These are phyloP conservation scores for Debaryomyces psychrophilus DNA, from an alignment of 1,139 yeast species.

Conservation along the genomic window DNA sequence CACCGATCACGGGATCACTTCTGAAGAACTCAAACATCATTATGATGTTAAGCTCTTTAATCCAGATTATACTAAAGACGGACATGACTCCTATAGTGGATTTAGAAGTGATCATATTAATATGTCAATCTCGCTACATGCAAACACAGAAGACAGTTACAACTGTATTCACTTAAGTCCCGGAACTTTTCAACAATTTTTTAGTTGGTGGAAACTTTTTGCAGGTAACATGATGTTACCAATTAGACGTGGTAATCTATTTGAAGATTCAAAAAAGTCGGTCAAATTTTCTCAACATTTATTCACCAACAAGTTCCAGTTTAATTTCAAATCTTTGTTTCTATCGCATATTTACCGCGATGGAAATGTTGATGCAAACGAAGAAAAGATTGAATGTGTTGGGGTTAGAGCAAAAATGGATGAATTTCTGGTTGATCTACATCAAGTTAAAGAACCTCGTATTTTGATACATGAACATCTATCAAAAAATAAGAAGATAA, in stretches of 20 bases:
- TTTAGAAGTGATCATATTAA: constrained; percentile 47
- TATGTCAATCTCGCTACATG: constrained; percentile 56
- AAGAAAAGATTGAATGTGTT: constrained; percentile 37
- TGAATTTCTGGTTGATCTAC: constrained; percentile 45
- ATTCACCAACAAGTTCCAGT: constrained; percentile 44
- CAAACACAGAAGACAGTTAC: constrained; percentile 45
- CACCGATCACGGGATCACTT: constrained; percentile 37
- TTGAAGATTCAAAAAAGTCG: constrained; percentile 39
- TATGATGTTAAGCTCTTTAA: constrained; percentile 64
- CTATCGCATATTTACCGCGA: constrained; percentile 45
- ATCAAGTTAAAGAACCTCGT: constrained; percentile 49
- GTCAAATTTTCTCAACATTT: constrained; percentile 49
- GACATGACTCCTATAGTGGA: constrained; percentile 43
- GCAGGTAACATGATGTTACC: constrained; percentile 48
- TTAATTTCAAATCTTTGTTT: constrained; percentile 42
- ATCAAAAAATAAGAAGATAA: constrained; percentile 32
- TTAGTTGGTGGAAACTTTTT: constrained; percentile 51
- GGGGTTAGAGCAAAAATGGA: constrained; percentile 48
- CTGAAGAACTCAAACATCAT: constrained; percentile 67
- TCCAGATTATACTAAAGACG: constrained; percentile 58
- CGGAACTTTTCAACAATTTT: constrained; percentile 41
- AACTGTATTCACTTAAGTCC: constrained; percentile 49
- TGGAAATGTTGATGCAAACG: constrained; percentile 23
- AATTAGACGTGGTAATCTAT: constrained; percentile 41
- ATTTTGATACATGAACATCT: constrained; percentile 36